phyloP scores from a whole-genome alignment of 2,329 filamentous ascomycete genomes.

The Nigrograna mackinnonii region DNA sequence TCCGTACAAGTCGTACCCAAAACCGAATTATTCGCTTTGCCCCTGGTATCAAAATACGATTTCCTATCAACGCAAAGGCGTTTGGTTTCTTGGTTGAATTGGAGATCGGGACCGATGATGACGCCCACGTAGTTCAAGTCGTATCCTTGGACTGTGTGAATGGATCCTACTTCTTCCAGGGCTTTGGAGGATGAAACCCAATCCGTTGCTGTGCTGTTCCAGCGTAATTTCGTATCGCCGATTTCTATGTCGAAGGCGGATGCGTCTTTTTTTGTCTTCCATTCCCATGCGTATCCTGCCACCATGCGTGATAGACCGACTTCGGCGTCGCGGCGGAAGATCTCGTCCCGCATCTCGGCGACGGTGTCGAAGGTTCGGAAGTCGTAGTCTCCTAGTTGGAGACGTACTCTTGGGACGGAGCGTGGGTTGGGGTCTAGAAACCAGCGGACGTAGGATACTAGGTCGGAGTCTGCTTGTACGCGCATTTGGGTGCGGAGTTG shows the following conservation, averaged over 20 bases:
- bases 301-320: slow-evolving; percentile 14
- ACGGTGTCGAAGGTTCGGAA: slow-evolving; percentile 12
- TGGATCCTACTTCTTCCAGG: slow-evolving; percentile 7
- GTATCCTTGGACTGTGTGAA: slow-evolving; percentile 12
- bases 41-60: slow-evolving; percentile 15
- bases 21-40: slow-evolving; percentile 12
- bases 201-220: slow-evolving; percentile 13
- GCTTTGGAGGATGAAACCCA: slow-evolving; percentile 11
- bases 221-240: slow-evolving; percentile 6
- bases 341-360: slow-evolving; percentile 9
- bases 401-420: slow-evolving; percentile 8
- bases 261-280: slow-evolving; percentile 13
- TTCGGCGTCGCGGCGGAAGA: slow-evolving; percentile 12
- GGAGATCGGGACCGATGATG: slow-evolving; percentile 12
- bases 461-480: slow-evolving; percentile 13
- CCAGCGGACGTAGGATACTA: slow-evolving; percentile 13
- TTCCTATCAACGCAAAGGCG: slow-evolving; percentile 12
- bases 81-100: slow-evolving; percentile 6
- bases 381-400: slow-evolving; percentile 11
- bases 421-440: slow-evolving; percentile 10
- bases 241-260: slow-evolving; percentile 13
- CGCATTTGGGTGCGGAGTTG: slow-evolving; percentile 16
- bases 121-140: slow-evolving; percentile 13
- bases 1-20: slow-evolving; percentile 13
- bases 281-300: slow-evolving; percentile 13